Evolutionary conservation across 768 basidiomycete species (phyloP).

Genomic region (Sarcomyxa edulis): DNA sequence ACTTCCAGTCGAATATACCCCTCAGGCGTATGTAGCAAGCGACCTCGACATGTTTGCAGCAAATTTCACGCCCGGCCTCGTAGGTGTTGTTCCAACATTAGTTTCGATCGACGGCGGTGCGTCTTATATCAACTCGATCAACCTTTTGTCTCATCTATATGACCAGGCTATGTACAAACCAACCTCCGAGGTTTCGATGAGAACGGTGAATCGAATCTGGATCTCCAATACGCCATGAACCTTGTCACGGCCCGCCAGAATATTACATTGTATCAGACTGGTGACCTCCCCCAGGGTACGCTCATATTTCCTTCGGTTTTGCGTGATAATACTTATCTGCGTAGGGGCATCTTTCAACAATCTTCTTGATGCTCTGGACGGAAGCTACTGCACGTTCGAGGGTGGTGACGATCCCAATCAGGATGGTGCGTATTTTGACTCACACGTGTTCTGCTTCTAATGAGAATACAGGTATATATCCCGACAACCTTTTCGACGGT

Average conservation of each 20-base stretch:
- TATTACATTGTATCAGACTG: conserved; percentile 39
- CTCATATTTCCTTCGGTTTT: not conserved
- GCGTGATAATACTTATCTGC: not conserved
- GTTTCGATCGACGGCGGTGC: conserved; percentile 28
- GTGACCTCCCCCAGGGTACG: conserved; percentile 34
- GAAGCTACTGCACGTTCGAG: conserved; percentile 35
- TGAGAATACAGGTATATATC: no score
- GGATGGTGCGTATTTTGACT: conserved; percentile 32
- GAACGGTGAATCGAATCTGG: conserved; percentile 54
- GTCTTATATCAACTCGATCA: not conserved
- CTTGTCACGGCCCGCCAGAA: conserved; percentile 34
- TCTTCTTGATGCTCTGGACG: conserved; percentile 43
- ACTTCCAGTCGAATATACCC: conserved; percentile 46
- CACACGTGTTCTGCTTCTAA: no score
- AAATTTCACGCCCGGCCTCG: conserved; percentile 25
- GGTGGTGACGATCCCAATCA: conserved; percentile 33
- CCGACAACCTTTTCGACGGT: conserved; percentile 21
- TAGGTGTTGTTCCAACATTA: conserved; percentile 26
- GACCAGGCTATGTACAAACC: conserved; percentile 39
- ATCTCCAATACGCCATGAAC: conserved; percentile 51
- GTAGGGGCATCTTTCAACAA: conserved; percentile 43
- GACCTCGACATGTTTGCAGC: conserved; percentile 40
- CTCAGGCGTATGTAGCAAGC: conserved; percentile 37
- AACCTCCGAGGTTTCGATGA: conserved; percentile 31
- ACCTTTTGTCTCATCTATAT: conserved; percentile 9